These are phyloP conservation scores for Ascochyta koolunga DNA, from an alignment of 2,329 filamentous ascomycete species.

Conservation along the genomic window DNA sequence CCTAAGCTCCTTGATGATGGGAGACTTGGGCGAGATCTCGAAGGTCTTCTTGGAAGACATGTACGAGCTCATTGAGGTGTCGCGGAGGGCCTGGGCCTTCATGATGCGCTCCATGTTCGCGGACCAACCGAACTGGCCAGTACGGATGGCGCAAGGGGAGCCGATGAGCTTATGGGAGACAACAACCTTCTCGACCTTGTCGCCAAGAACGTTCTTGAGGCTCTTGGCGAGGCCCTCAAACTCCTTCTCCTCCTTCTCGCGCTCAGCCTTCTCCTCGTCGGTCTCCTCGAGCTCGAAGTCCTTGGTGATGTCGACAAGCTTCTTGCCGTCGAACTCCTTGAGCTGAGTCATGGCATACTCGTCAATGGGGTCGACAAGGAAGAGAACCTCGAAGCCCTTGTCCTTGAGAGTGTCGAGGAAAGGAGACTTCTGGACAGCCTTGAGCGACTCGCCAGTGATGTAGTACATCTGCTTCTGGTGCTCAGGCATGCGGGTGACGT, in stretches of 20 bases:
- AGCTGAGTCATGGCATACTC: slow-evolving; percentile 99
- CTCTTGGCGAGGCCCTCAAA: slow-evolving; percentile 93
- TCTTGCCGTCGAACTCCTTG: slow-evolving; percentile 99
- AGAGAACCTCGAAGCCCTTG: slow-evolving; percentile 99
- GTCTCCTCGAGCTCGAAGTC: slow-evolving; percentile 99
- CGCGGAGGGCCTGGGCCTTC: slow-evolving; percentile 99
- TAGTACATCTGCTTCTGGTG: slow-evolving; percentile 99
- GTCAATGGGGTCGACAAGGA: slow-evolving; percentile 98
- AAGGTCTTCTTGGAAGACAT: slow-evolving; percentile 99
- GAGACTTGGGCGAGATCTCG: slow-evolving; percentile 98
- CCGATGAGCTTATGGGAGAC: slow-evolving; percentile 96
- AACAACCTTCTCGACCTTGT: slow-evolving; percentile 99
- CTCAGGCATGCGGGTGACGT: slow-evolving; percentile 98
- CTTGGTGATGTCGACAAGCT: slow-evolving; percentile 99
- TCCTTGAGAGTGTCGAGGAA: slow-evolving; percentile 99
- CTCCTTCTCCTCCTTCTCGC: slow-evolving; percentile 98
- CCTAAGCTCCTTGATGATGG: slow-evolving; percentile 99
- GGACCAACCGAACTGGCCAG: slow-evolving; percentile 99
- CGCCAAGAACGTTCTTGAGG: slow-evolving; percentile 98
- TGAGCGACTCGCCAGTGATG: slow-evolving; percentile 99
- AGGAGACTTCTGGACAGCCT: slow-evolving; percentile 96
- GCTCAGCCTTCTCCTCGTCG: slow-evolving; percentile 96
- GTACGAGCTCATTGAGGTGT: slow-evolving; percentile 99
- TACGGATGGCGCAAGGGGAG: slow-evolving; percentile 97
- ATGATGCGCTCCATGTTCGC: slow-evolving; percentile 99